Conservation (phyloP, 331 rosid species). For the Acacia pycnantha region DNA sequence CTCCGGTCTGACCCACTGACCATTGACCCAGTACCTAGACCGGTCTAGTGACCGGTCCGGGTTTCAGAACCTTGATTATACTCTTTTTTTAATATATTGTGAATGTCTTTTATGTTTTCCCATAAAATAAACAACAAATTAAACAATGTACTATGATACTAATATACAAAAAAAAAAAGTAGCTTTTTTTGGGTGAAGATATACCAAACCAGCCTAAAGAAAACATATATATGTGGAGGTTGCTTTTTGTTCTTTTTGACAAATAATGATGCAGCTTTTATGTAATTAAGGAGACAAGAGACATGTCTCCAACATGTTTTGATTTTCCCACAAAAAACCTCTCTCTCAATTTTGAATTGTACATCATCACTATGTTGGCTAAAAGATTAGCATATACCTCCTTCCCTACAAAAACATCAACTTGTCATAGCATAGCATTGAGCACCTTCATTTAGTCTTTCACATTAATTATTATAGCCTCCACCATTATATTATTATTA, state of each 20-base stretch:
- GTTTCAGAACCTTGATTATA: too few relatives aligned
- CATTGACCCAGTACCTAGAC: too few relatives aligned
- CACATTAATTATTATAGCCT: background rate
- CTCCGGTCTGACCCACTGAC: too few relatives aligned
- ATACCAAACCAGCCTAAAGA: background rate
- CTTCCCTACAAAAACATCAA: background rate
- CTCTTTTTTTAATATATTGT: background rate
- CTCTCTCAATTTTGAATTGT: background rate
- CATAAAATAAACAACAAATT: background rate
- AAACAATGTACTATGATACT: background rate
- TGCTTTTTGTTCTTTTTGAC: conserved; percentile 25
- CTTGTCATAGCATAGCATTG: conserved; percentile 11
- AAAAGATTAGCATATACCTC: conserved; percentile 20
- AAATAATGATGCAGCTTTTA: conserved; percentile 28
- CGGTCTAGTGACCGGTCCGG: too few relatives aligned
- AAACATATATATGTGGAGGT: background rate
- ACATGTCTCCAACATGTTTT: conserved; percentile 80
- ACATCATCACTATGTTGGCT: conserved; percentile 25
- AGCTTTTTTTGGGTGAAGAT: background rate
- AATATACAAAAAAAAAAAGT: background rate
- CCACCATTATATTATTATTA: background rate
- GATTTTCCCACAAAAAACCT: conserved; percentile 22
- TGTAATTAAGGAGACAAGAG: conserved; percentile 53
- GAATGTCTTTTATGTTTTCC: background rate
- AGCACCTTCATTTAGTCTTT: conserved; percentile 18